A percentile compares a stretch with the other conserved stretches of the same genome.
Evolutionary conservation across 2,329 filamentous ascomycete genomes (phyloP).

Genomic region (Verticillium dahliae): DNA sequence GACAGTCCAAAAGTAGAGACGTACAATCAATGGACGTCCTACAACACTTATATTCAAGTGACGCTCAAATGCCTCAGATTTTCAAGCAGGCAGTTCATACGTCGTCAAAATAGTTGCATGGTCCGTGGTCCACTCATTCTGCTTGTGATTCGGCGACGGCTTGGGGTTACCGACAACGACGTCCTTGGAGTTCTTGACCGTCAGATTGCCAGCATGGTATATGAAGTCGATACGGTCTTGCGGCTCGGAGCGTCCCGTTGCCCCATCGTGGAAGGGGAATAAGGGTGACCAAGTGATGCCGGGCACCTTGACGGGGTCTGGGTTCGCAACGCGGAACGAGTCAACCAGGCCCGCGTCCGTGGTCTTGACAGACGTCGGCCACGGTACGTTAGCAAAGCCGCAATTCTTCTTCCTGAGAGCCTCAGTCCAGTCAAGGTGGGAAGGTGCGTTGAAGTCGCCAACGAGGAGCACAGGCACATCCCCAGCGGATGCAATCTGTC

Average conservation of each 20-base stretch:
- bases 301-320: constrained; percentile 23
- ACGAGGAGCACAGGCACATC: constrained; percentile 27
- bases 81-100: not conserved
- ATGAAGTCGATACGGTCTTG: constrained; percentile 36
- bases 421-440: constrained; percentile 33
- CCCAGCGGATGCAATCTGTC: constrained; percentile 21
- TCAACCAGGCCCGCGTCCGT: constrained; percentile 28
- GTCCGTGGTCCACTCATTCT: constrained; percentile 36
- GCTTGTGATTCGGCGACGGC: constrained; percentile 22
- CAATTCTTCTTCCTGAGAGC: constrained; percentile 25
- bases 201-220: constrained; percentile 28
- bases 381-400: constrained; percentile 23
- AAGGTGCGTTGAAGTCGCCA: constrained; percentile 37
- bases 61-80: too few relatives aligned
- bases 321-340: constrained; percentile 29
- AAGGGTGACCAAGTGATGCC: constrained; percentile 35
- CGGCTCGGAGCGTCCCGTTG: constrained; percentile 22
- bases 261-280: constrained; percentile 20
- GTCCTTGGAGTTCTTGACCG: constrained; percentile 20
- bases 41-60: too few relatives aligned
- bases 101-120: constrained; percentile 14
- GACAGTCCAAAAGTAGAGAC: too few relatives aligned
- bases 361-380: constrained; percentile 30
- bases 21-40: too few relatives aligned
- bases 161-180: constrained; percentile 26